phyloP scores from a whole-genome alignment of 2,329 filamentous ascomycete genomes.

The Penicillium sp. region DNA sequence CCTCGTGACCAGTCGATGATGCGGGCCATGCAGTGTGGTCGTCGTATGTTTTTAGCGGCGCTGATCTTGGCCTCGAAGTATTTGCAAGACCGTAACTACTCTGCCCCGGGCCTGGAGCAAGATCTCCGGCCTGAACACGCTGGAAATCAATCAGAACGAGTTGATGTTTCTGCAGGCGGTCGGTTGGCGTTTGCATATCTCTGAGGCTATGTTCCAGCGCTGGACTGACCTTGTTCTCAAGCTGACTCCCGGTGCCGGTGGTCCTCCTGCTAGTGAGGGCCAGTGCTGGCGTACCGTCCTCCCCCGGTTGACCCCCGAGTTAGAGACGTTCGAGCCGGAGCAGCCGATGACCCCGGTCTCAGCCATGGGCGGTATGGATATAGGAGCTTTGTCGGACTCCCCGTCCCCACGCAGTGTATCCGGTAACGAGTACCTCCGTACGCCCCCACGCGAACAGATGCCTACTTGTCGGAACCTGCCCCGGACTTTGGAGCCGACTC shows the following conservation, averaged over 20 bases:
- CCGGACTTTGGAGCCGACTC: constrained; percentile 52
- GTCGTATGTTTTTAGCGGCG: constrained; percentile 94
- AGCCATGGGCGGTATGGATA: constrained; percentile 27
- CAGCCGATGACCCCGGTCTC: constrained; percentile 33
- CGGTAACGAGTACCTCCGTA: constrained; percentile 23
- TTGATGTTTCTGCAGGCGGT: constrained; percentile 86
- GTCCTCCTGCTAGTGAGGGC: constrained; percentile 36
- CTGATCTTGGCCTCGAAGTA: constrained; percentile 97
- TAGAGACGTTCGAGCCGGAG: constrained; percentile 49
- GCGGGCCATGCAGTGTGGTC: constrained; percentile 87
- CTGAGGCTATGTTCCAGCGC: constrained; percentile 80
- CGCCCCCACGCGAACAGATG: constrained; percentile 28
- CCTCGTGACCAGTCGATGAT: constrained; percentile 67
- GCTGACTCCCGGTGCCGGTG: constrained; percentile 64
- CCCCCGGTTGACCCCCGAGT: constrained; percentile 56
- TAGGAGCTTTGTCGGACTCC: constrained; percentile 25
- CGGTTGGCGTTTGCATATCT: constrained; percentile 92
- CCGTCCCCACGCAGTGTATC: constrained; percentile 30
- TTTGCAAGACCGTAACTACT: constrained; percentile 96
- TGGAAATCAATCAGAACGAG: constrained; percentile 96
- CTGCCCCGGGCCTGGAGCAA: constrained; percentile 97
- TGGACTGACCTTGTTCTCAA: constrained; percentile 93
- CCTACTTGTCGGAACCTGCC: constrained; percentile 40
- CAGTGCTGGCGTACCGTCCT: constrained; percentile 50
- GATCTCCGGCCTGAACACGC: constrained; percentile 91